Evolutionary conservation across 257 asterid species (phyloP).

Genomic region (Rubia yunnanensis): DNA sequence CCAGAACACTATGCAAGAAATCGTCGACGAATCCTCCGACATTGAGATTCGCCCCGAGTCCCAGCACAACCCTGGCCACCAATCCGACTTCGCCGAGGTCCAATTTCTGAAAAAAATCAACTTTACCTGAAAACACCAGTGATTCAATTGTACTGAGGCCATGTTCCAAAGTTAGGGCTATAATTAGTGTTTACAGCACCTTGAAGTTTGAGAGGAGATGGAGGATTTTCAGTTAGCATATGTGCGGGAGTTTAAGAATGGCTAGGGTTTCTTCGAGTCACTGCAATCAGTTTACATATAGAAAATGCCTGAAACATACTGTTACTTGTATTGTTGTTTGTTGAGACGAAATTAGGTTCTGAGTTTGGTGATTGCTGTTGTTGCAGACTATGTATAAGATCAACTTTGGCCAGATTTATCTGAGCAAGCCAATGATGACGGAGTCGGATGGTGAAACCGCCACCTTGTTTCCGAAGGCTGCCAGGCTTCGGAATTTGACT

Average conservation of each 20-base stretch:
- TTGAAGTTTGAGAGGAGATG: not conserved
- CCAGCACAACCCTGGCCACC: constrained; percentile 92
- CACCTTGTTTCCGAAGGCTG: constrained; percentile 97
- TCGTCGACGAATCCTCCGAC: constrained; percentile 86
- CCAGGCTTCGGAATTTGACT: constrained; percentile 90
- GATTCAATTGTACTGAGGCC: not conserved
- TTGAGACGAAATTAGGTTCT: not conserved
- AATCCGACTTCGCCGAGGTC: constrained; percentile 90
- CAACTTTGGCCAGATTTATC: constrained; percentile 85
- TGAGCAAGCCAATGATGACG: constrained; percentile 99
- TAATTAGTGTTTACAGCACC: not conserved
- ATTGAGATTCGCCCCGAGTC: constrained; percentile 97
- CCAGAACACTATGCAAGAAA: constrained; percentile 96
- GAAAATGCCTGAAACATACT: not conserved
- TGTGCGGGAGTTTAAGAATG: not conserved
- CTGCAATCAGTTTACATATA: not conserved
- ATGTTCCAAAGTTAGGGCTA: not conserved
- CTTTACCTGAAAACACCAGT: not conserved
- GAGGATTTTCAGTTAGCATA: not conserved
- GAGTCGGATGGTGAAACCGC: constrained; percentile 99
- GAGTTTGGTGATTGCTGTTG: constrained; percentile 6
- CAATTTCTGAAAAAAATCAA: not conserved
- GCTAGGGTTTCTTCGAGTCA: not conserved
- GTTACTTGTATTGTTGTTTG: not conserved
- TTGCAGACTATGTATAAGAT: constrained; percentile 89